Evolutionary conservation across 2,329 filamentous ascomycete species (phyloP), one percentile per base, ranked within the genome.

Genomic region (Exophiala sp.): DNA sequence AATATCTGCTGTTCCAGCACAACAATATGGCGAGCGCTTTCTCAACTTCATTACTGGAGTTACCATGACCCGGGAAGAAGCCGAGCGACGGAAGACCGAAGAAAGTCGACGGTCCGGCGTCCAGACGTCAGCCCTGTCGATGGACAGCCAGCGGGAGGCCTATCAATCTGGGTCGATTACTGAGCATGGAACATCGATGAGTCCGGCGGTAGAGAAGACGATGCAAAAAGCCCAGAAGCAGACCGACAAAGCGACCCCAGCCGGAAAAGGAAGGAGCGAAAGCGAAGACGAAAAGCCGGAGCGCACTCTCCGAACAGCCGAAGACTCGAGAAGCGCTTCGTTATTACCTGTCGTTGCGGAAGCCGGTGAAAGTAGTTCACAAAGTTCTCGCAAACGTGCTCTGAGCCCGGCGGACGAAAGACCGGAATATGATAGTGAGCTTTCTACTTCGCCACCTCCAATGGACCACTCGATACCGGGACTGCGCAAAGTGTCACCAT

Each of bases 1-100:
- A 68, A 97, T 99, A 57, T 97, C 92, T 0, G 91, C 94, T 2
- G 86, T 97, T 20, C 89, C 91, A 0, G 92, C 94, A 0, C 84
- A 91, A 58, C 82, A 89, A 53, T 99, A 99, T 65, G 94, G 94
- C 24, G 90, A 97, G 54, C 86, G 94, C 4, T 99, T 99, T 70
- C 81, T 95, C 68, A 87, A 88, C 62, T 99, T 99, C 69, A 91
- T 99, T 66, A 86, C 86, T 46, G 86, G 87, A 35, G 87, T 95
- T 61, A 96, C 94, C 16, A 95, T 91, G 83, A 94, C 91, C 1
- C 80, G 82, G 11, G 92, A 97, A 73, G 88, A 94, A 68, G 89
- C 86, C 11, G 82, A 84, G 40, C 79, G 86, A 41, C 70, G 74
- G 29, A 54, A 20, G 45, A 57, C 54, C 38, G 65, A 69, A 53